Conservation (phyloP, 345 rosid species). For the Fremontodendron californicum region DNA sequence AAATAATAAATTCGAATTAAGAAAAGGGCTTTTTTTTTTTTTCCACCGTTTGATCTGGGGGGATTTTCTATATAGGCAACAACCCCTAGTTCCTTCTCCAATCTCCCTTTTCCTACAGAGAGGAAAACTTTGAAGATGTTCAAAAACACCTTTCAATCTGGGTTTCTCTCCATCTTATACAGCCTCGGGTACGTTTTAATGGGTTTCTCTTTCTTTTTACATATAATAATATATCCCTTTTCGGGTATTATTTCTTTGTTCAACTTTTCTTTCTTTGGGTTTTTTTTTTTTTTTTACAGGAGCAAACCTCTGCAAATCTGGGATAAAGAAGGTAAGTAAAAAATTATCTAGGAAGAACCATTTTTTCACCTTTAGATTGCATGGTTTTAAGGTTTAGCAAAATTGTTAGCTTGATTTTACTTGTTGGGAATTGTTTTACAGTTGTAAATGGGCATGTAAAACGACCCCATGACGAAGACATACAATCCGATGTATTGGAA, state of each 20-base stretch:
- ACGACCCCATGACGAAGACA: conserved; percentile 82
- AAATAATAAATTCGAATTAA: no score
- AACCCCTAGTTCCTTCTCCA: not conserved
- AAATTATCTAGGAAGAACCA: not conserved
- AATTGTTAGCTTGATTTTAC: not conserved
- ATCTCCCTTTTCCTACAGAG: not conserved
- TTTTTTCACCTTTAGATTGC: not conserved
- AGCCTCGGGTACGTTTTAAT: conserved; percentile 55
- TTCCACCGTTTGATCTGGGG: not conserved
- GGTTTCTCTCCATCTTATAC: conserved; percentile 75
- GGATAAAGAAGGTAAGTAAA: conserved; percentile 69
- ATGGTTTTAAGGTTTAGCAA: conserved; percentile 9
- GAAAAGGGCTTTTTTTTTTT: no score
- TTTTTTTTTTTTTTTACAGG: conserved; percentile 29
- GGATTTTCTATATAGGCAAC: not conserved
- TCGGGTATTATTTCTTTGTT: not conserved
- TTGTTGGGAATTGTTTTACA: conserved; percentile 26
- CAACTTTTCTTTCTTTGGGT: not conserved
- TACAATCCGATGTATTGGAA: conserved; percentile 88
- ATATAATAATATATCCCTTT: not conserved
- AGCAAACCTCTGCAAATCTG: conserved; percentile 83
- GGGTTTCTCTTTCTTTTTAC: not conserved
- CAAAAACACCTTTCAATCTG: conserved; percentile 84
- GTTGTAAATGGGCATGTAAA: conserved; percentile 84
- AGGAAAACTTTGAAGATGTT: conserved; percentile 39